Base-by-base conservation (phyloP, 176 grass and related monocot species). In the Ananas comosus region DNA sequence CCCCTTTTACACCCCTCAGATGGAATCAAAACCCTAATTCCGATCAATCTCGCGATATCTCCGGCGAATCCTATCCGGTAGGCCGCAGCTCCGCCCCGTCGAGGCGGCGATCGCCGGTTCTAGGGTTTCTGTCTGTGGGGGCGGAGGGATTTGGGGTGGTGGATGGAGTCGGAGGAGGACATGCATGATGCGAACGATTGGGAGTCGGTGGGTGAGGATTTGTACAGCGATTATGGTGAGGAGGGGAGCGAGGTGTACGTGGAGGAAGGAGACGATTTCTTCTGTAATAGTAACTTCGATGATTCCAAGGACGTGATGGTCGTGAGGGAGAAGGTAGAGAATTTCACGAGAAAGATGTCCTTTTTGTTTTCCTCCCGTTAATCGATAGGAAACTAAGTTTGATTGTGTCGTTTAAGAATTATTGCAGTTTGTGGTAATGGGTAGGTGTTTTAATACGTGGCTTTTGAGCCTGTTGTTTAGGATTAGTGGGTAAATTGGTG, bases 161-260 rank as follows among this genome's bases (percentile, higher is more conserved):
- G 13, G 79, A 96, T 92, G 92, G 81, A 83, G 76, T 92, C 89
- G n/a, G 93, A 90, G 9, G 72, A 73, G 8, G 93, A 96, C 70
- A 85, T 85, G 81, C 68, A 73, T 33, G 75, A 83, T 63, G 79
- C 83, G 8, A 87, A 83, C 63, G 89, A 89, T 72, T 80, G 81
- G 6, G 89, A 96, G 81, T 75, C 81, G 69, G 13, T 70, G 70
- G 89, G 92, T 16, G 86, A 92, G 28, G 93, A 90, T 83, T 73
- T 84, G 69, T 87, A 82, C 78, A 87, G 84, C 59, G 81, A 86
- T 48, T 67, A 76, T 28, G 33, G 4, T 42, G 80, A 50, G 4
- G 91, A 71, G n/a, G 75, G 28, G 10, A 82, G 72, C 17, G 69
- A 49, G 18, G 80, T 27, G 2, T 61, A 63, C 48, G 57, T 29